Conservation (phyloP, 495 filamentous ascomycete species). For the Lophiotrema nucula region DNA sequence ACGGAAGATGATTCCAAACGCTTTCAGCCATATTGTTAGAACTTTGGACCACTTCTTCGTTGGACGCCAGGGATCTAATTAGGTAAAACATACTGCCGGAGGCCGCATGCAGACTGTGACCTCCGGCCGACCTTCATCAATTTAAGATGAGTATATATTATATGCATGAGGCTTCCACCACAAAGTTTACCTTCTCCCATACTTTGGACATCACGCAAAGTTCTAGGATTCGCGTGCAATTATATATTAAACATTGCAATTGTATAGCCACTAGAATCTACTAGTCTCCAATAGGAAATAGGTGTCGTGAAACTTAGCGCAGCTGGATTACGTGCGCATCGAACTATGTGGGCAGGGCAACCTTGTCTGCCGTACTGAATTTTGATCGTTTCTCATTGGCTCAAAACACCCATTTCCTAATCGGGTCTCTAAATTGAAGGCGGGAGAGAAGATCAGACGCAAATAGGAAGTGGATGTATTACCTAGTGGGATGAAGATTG, state of each 20-base stretch:
- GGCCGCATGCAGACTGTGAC: neutral
- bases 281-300: neutral
- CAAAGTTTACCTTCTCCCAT: too few species aligned
- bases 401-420: conserved; percentile 13
- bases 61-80: neutral
- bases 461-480: conserved; percentile 12
- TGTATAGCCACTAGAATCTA: neutral
- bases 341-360: conserved; percentile 7
- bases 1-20: neutral
- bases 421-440: conserved; percentile 10
- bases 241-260: neutral
- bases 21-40: neutral
- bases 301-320: neutral
- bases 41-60: neutral
- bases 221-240: neutral
- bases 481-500: conserved; percentile 14
- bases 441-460: conserved; percentile 10
- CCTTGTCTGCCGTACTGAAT: conserved; percentile 11
- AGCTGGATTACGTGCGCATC: neutral
- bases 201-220: too few species aligned
- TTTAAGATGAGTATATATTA: too few species aligned
- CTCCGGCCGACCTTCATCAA: neutral
- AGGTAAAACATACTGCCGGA: neutral
- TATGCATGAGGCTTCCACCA: too few species aligned
- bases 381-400: conserved; percentile 11